Evolutionary conservation across 192 early-diverging fungal genomes (phyloP), one percentile per base, ranked within the genome.

Genomic region (Backusella macrospora): DNA sequence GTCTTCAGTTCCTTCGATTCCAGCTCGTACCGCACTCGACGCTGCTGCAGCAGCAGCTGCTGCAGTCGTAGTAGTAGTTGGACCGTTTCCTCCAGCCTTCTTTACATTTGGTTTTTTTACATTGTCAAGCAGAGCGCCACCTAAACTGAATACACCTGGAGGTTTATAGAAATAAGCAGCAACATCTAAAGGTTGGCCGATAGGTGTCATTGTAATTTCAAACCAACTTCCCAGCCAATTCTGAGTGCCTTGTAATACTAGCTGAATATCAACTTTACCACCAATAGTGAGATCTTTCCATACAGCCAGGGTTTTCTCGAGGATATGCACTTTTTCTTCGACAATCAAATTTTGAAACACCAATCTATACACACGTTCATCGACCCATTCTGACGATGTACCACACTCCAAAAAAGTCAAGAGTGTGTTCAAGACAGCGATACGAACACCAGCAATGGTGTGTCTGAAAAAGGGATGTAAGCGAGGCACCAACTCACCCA

Each of bases 391-490:
- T 29, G 81, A 77, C 23, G 80, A 83, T 5, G 82, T 81, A 12
- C 81, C 82, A 15, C 82, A 82, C 29, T 79, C 78, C 59, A 96
- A 81, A 74, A 97, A 90, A 0, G 95, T 93, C 43, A 84, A 46
- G 6, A 99, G 77, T 0, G 95, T 94, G 26, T 92, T 89, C 34
- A 98, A 74, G 0, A 95, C 94, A 0, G 97, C 94, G 0, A 84
- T 73, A 2, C 98, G 92, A 16, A 99, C 98, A 40, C 87, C 85
- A 1, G 87, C 85, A 44, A 98, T 92, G 0, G 95, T 91, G 73
- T 99, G 97, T 42, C 98, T 90, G 80, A 99, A 94, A 78, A 98
- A 98, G n/a, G 95, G 95, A 67, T 90, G 92, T 52, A 99, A 83
- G 13, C 93, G 87, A 6, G 96, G 95, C n/a, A 97, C 88, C 12